Base-by-base conservation (phyloP, 2,329 filamentous ascomycete genomes). In the Cladosporium sp. region DNA sequence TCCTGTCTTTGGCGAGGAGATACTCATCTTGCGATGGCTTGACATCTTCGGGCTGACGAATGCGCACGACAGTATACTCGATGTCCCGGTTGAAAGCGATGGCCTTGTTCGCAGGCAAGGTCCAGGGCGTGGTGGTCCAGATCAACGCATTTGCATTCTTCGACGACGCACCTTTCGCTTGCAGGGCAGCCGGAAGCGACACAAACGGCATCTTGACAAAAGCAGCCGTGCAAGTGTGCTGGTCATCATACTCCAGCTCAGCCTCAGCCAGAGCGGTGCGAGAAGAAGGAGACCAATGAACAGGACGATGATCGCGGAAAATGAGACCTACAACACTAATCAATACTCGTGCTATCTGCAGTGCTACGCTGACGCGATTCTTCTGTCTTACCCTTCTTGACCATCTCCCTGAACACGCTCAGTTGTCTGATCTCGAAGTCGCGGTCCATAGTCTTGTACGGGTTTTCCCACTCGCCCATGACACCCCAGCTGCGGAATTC, bases 61-160 rank as follows among this genome's bases (percentile, higher is more conserved):
- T 81, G 1, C 85, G 81, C 44, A 96, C 81, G 24, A 96, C 78
- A 4, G 84, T 83, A 76, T 98, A 99, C 52, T 87, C 82, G 68
- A 98, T 80, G 47, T 91, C 87, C 7, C 86, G 81, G 72, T 92
- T 88, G 41, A 98, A 85, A 2, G 92, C 93, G 76, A 99, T 93
- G 0, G 92, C 93, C 75, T 88, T 88, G 76, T 99, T 99, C 1
- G 94, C 93, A 0, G 95, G 94, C 5, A 99, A 82, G 0, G 95
- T 99, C 95, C 95, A 99, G 0, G 95, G 95, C 0, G 95, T 99
- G 0, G 95, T 99, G 1, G 95, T 99, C 95, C 95, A 99, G 61
- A 98, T 92, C n/a, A 95, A 85, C n/a, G 91, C 92, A 76, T 85
- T 90, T 12, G 97, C 75, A 5, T 82, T 80, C 4, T 83, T 83